These are phyloP conservation scores for Vanrija sp. DNA, from an alignment of 1,284 basidiomycete species.

Conservation along the genomic window DNA sequence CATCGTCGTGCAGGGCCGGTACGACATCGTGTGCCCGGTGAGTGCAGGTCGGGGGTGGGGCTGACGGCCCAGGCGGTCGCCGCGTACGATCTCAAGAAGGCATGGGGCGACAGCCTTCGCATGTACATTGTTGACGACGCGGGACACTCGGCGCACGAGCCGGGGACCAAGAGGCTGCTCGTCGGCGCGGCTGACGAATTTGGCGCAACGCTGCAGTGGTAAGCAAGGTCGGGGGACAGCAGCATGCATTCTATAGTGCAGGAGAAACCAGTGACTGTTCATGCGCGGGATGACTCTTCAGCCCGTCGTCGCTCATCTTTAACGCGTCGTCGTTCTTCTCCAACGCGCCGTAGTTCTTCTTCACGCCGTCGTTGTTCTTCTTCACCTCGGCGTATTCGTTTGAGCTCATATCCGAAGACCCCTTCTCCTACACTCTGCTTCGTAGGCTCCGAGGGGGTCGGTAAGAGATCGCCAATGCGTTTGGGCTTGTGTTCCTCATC, in stretches of 20 bases:
- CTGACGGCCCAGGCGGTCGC: not conserved
- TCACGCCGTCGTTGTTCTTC: too few relatives aligned
- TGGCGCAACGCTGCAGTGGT: conserved; percentile 4
- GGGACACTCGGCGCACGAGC: conserved; percentile 80
- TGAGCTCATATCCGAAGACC: too few relatives aligned
- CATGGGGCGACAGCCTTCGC: conserved; percentile 65
- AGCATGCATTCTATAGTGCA: too few relatives aligned
- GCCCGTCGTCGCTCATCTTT: too few relatives aligned
- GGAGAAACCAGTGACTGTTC: too few relatives aligned
- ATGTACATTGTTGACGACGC: conserved; percentile 80
- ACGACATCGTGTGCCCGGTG: conserved; percentile 53
- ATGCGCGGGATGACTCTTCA: too few relatives aligned
- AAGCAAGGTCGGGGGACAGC: not conserved
- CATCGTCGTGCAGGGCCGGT: conserved; percentile 74
- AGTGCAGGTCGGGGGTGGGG: conserved; percentile 11
- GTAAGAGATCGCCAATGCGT: too few relatives aligned
- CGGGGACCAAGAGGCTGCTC: conserved; percentile 65
- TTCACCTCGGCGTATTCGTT: too few relatives aligned
- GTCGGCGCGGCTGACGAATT: conserved; percentile 20
- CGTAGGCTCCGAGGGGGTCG: too few relatives aligned
- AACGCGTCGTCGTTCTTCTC: too few relatives aligned
- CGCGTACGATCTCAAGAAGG: conserved; percentile 74
- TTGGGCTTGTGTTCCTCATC: not conserved
- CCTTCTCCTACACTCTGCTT: too few relatives aligned
- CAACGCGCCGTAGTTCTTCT: too few relatives aligned